Conservation (phyloP, 23 red algal species). For the Chondrus crispus region DNA sequence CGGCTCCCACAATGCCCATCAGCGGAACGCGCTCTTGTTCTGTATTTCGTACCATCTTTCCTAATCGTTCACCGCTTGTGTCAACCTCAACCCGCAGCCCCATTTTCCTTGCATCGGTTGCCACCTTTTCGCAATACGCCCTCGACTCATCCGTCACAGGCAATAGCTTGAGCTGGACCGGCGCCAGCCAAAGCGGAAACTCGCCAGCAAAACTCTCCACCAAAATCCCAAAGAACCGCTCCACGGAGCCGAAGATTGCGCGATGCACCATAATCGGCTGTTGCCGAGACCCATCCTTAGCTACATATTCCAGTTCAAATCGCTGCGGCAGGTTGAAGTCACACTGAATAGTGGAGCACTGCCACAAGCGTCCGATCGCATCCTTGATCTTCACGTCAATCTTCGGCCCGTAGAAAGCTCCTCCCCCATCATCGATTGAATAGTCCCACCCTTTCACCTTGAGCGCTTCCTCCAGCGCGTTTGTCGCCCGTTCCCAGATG, state of each 20-base stretch:
- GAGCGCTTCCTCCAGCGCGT: conserved; percentile 79
- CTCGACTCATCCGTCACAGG: conserved; percentile 67
- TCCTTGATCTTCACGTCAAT: conserved; percentile 99
- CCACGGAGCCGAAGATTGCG: conserved; percentile 94
- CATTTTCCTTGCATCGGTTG: background rate
- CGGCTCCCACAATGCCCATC: conserved; percentile 82
- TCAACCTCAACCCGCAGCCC: conserved; percentile 89
- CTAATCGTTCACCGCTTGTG: conserved; percentile 74
- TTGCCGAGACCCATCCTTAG: conserved; percentile 42
- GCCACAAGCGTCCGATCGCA: conserved; percentile 97
- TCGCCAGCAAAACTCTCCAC: conserved; percentile 91
- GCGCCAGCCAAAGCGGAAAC: conserved; percentile 98
- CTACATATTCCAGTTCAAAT: conserved; percentile 93
- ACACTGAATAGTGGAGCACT: conserved; percentile 99
- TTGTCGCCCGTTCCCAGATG: conserved; percentile 82
- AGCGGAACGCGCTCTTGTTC: conserved; percentile 88
- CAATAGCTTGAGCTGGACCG: conserved; percentile 85
- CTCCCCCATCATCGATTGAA: conserved; percentile 91
- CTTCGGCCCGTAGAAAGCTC: conserved; percentile 99
- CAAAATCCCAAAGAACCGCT: conserved; percentile 98
- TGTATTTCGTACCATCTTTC: conserved; percentile 91
- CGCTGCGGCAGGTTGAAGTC: conserved; percentile 97
- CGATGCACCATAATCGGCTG: conserved; percentile 98
- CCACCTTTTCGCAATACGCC: conserved; percentile 66
- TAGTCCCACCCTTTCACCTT: conserved; percentile 83